Base-by-base conservation (phyloP, 768 basidiomycete species). In the Podaxis sp. region DNA sequence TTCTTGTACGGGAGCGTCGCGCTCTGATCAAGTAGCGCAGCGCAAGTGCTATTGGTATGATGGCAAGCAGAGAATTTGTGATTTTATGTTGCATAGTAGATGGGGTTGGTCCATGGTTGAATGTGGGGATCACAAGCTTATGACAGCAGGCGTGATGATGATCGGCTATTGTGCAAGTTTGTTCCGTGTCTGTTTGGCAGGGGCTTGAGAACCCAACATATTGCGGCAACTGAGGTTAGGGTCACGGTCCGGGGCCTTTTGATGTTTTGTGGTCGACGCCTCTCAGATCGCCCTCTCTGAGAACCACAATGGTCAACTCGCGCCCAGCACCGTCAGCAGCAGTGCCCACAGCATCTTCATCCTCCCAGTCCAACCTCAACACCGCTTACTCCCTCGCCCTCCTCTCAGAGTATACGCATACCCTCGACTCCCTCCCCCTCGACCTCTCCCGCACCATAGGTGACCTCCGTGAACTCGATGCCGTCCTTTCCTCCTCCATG, bases 391-490 rank as follows among this genome's bases (percentile, higher is more conserved):
- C 88, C 6, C 83, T 91, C 63, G 71, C 84, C 44, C 79, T 92
- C 61, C 84, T 94, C 67, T 79, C 83, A 60, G 92, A 95, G 72
- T 94, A 93, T 77, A 88, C 87, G 14, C 94, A 98, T 73, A 88
- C 90, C 27, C 89, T 98, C 72, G 95, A 97, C 77, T 84, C 94
- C 21, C 85, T 98, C 59, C 96, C 96, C 61, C 82, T 91, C 64
- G 94, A 97, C 75, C 87, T 99, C 73, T 96, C 96, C 11, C 88
- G 93, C 73, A 89, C 87, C 74, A 92, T 97, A 73, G 92, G 90
- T 10, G 97, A 99, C 81, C 86, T 99, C 57, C 91, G 95, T 64
- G 97, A 99, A 76, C 91, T 99, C 75, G 97, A 98, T 73, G 97
- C 96, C 60, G 97, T 99, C 61, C 84, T 99, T 66, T 95, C 94